Percentiles rank a stretch among this genome's conserved stretches.
These are phyloP conservation scores for Anthracocystis setariae DNA, from an alignment of 1,284 basidiomycete genomes.

Conservation along the genomic window DNA sequence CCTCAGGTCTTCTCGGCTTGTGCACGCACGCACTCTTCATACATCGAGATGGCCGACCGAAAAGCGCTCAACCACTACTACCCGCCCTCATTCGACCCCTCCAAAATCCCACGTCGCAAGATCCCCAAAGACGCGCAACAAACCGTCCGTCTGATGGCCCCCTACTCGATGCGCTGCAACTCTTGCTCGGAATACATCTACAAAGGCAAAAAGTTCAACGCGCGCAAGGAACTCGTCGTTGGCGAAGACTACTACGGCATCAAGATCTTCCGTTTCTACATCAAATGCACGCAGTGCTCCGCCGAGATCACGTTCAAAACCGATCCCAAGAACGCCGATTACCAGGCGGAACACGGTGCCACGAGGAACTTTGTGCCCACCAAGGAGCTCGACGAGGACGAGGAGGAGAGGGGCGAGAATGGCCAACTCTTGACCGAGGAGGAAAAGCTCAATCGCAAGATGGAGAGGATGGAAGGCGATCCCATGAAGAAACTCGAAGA, in stretches of 20 bases:
- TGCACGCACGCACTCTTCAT: constrained; percentile 1
- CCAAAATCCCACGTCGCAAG: constrained; percentile 90
- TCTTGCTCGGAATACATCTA: constrained; percentile 95
- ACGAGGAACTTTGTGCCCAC: constrained; percentile 64
- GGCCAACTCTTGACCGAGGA: constrained; percentile 37
- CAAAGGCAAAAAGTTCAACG: constrained; percentile 99
- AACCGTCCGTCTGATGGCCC: constrained; percentile 97
- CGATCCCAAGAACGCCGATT: constrained; percentile 81
- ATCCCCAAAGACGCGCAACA: constrained; percentile 91
- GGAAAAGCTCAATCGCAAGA: constrained; percentile 37
- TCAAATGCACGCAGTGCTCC: constrained; percentile 71
- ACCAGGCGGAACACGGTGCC: constrained; percentile 64
- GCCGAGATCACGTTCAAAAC: constrained; percentile 99
- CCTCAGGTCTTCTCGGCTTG: not conserved
- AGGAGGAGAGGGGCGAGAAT: constrained; percentile 45
- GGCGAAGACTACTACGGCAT: constrained; percentile 98
- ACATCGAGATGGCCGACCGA: constrained; percentile 67
- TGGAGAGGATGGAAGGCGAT: constrained; percentile 74
- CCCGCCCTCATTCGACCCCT: constrained; percentile 90
- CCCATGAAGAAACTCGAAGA: constrained; percentile 97
- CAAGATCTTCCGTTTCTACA: constrained; percentile 77
- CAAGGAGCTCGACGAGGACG: constrained; percentile 23
- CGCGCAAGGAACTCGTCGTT: constrained; percentile 95
- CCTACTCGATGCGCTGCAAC: constrained; percentile 87
- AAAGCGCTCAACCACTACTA: constrained; percentile 70